Conservation (phyloP, 164 flowering plant species). For the Macadamia integrifolia region DNA sequence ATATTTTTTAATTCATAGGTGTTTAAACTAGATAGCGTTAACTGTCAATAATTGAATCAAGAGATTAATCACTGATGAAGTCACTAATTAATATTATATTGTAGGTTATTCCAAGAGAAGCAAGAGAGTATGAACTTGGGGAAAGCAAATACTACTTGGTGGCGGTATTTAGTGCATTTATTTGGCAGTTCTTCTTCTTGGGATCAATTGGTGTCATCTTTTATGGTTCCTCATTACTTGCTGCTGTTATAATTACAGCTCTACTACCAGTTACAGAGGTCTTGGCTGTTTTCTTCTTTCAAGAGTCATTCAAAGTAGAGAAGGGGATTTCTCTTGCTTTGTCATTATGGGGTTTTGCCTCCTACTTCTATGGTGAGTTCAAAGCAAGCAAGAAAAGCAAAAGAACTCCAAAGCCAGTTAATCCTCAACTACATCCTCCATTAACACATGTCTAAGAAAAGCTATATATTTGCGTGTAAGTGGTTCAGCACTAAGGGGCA, state of each 20-base stretch:
- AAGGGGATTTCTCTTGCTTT: conserved; percentile 19
- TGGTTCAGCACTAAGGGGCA: too few relatives aligned
- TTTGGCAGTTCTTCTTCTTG: conserved; percentile 48
- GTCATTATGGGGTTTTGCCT: conserved; percentile 23
- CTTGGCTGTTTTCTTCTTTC: conserved; percentile 25
- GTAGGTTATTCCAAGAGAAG: conserved; percentile 55
- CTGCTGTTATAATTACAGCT: conserved; percentile 38
- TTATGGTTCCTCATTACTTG: conserved; percentile 43
- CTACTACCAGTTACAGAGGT: conserved; percentile 45
- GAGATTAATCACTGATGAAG: too few relatives aligned
- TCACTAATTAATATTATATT: too few relatives aligned
- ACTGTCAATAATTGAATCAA: too few relatives aligned
- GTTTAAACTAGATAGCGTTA: too few relatives aligned
- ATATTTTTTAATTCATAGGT: too few relatives aligned
- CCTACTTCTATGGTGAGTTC: conserved; percentile 16
- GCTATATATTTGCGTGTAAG: too few relatives aligned
- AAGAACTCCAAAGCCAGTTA: too few relatives aligned
- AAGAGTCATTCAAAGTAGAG: conserved; percentile 20
- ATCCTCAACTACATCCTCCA: too few relatives aligned
- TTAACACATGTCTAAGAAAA: too few relatives aligned
- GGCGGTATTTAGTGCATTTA: conserved; percentile 23
- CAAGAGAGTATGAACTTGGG: conserved; percentile 38
- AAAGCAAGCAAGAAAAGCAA: neutral
- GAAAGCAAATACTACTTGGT: conserved; percentile 39
- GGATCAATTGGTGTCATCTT: conserved; percentile 53